Base-by-base conservation (phyloP, 805 yeast species). In the Kodamaea neixiangensis region DNA sequence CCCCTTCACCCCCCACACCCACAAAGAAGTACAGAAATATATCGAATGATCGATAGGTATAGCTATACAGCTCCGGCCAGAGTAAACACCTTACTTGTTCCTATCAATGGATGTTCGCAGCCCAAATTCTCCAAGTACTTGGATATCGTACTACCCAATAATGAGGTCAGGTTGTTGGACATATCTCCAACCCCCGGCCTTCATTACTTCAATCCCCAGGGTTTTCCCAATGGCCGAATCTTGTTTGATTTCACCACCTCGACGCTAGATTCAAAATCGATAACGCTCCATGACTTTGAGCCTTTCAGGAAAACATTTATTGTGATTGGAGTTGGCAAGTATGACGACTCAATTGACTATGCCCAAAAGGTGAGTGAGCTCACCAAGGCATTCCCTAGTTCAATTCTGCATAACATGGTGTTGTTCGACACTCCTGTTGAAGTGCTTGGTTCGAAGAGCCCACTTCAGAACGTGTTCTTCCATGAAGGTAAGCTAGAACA, bases 201-300 rank as follows among this genome's bases (percentile, higher is more conserved):
- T 33, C 67, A 63, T 20, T 60, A 76, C 58, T 91, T 91, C 74
- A 88, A 87, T 58, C 97, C 98, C 1, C 94, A 86, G 61, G 85
- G 86, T 0, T 88, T 82, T 59, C 97, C 97, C 0, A 77, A 78
- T 46, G 98, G 98, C 0, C 70, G 86, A 46, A 67, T 93, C 1
- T 65, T 83, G 11, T 88, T 79, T 60, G 84, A 83, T 50, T 82
- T 82, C 55, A 66, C 68, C 10, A 66, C 78, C 1, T 58, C 78
- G 0, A 61, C 69, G 5, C 71, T 78, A 1, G 85, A 81, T 49
- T 76, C 75, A n/a, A 83, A 81, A 38, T 77, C 86, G 21, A 67
- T 84, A 5, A 85, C 87, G 48, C 71, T 93, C 39, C 89, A 87
- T 58, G 98, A 93, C 66, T 83, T 93, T 55, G 97, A 94, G 68